Percentiles rank a stretch among this genome's conserved stretches.
Conservation (phyloP, 352 stramenopile genomes). For the Globisporangium echinulatum region DNA sequence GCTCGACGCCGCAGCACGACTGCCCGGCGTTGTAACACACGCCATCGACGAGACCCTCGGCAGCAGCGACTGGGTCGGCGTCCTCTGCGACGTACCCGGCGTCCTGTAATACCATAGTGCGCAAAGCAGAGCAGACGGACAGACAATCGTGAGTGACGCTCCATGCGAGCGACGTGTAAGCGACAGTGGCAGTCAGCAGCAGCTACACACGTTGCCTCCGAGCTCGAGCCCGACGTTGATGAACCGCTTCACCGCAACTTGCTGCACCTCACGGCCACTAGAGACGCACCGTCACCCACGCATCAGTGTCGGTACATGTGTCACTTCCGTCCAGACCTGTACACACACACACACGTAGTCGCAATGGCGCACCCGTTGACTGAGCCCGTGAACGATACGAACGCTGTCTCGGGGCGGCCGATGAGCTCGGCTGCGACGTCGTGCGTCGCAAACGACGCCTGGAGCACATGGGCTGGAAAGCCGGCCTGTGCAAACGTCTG, state of each 20-base stretch:
- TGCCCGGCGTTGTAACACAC: conserved; percentile 83
- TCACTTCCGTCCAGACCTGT: no score
- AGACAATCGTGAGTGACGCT: neutral
- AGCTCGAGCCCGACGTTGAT: conserved; percentile 81
- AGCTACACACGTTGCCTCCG: conserved; percentile 55
- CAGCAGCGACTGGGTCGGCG: conserved; percentile 56
- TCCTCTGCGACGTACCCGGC: conserved; percentile 68
- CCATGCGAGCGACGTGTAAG: neutral
- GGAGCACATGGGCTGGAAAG: conserved; percentile 58
- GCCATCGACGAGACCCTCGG: conserved; percentile 67
- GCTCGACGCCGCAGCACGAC: conserved; percentile 78
- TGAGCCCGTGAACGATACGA: conserved; percentile 83
- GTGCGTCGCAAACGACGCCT: conserved; percentile 63
- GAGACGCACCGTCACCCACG: no score
- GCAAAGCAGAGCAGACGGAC: neutral
- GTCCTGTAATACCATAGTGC: conserved; percentile 28
- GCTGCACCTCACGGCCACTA: conserved; percentile 64
- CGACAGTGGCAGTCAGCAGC: neutral
- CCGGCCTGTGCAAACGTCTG: conserved; percentile 60
- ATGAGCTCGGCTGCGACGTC: conserved; percentile 64
- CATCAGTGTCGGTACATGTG: conserved; percentile 1
- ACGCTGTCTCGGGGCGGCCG: conserved; percentile 54
- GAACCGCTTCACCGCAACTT: conserved; percentile 48
- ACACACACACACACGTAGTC: no score
- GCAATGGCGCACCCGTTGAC: conserved; percentile 38